phyloP scores from a whole-genome alignment of 2,329 filamentous ascomycete species.

The Trichoderma sp. region DNA sequence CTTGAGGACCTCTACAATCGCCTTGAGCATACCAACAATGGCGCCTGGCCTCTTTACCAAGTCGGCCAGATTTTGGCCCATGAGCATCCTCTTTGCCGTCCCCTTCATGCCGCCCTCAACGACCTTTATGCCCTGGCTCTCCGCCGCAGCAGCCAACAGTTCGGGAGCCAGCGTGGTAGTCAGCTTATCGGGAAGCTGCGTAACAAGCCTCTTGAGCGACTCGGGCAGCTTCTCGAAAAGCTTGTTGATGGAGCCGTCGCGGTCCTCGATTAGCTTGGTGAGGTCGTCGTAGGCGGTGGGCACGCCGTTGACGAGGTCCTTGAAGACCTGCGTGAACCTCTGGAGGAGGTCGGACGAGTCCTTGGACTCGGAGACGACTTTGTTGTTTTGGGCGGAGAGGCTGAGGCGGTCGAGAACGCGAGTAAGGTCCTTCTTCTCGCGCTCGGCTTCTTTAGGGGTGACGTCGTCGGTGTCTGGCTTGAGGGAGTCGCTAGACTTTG shows the following conservation, averaged over 20 bases:
- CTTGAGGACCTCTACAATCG: slow-evolving; percentile 88
- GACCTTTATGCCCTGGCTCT: slow-evolving; percentile 68
- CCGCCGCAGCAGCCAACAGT: slow-evolving; percentile 74
- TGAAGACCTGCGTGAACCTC: slow-evolving; percentile 86
- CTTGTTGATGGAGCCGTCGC: slow-evolving; percentile 60
- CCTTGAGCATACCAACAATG: slow-evolving; percentile 78
- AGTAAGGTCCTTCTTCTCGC: slow-evolving; percentile 70
- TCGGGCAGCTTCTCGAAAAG: slow-evolving; percentile 70
- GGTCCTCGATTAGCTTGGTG: slow-evolving; percentile 61
- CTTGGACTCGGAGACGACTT: slow-evolving; percentile 78
- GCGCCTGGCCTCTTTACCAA: slow-evolving; percentile 86
- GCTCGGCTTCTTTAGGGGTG: slow-evolving; percentile 45
- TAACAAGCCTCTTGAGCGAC: slow-evolving; percentile 83
- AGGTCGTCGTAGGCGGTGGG: slow-evolving; percentile 93
- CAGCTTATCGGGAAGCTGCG: slow-evolving; percentile 79
- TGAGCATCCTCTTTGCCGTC: slow-evolving; percentile 66
- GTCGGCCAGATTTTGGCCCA: slow-evolving; percentile 73
- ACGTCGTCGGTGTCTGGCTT: slow-evolving; percentile 40
- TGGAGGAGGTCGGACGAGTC: slow-evolving; percentile 81
- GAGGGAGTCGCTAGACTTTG: slow-evolving; percentile 35
- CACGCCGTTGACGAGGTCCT: slow-evolving; percentile 87
- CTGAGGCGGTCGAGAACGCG: slow-evolving; percentile 82
- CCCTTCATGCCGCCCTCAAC: slow-evolving; percentile 59
- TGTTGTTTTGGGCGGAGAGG: slow-evolving; percentile 80
- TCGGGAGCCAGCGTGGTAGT: slow-evolving; percentile 77